Evolutionary conservation across 148 eudicot species (phyloP), one percentile per base, ranked within the genome.

Genomic region (Selenicereus undatus): DNA sequence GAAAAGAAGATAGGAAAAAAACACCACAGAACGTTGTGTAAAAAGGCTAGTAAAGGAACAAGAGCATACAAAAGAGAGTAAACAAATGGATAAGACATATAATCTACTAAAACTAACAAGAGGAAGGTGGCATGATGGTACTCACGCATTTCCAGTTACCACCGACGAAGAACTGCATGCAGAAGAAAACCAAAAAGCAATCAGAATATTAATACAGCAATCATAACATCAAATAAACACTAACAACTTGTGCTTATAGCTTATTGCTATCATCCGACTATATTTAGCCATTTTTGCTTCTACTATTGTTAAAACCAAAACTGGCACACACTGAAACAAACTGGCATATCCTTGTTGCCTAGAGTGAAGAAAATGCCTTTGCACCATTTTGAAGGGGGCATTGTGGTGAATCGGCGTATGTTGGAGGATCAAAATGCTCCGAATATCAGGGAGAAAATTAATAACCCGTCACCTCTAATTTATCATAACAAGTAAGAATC

Each of bases 141-240:
- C 98, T 92, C 88, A 97, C 98, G 82, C 99, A 97, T 83, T 94
- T 97, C 99, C 99, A 97, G 86, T 97, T 97, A 77, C 99, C 99
- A 64, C 99, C 99, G 81, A 97, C 99, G 39, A 97, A 97, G 91
- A 97, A 97, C 99, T 97, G 97, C 94, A 85, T 85, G 43, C 14
- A 76, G 52, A 86, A 72, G 11, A 78, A 22, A 83, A 85, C 39
- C 56, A 81, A 78, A 39, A 76, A 29, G 13, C 35, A 10, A 74
- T 85, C 30, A 88, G 78, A 14, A 24, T 76, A 68, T 1, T 20
- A 54, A 30, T 56, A 24, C 52, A 62, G 69, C 50, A 51, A 77
- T 30, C 22, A n/a, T 32, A 27, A 76, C 21, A 30, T 35, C 77
- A 64, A 50, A 14, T 60, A 29, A 24, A 64, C 17, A 22, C 26